These are phyloP conservation scores for Aquilaria yunnanensis DNA, from an alignment of 345 rosid genomes.

Conservation along the genomic window DNA sequence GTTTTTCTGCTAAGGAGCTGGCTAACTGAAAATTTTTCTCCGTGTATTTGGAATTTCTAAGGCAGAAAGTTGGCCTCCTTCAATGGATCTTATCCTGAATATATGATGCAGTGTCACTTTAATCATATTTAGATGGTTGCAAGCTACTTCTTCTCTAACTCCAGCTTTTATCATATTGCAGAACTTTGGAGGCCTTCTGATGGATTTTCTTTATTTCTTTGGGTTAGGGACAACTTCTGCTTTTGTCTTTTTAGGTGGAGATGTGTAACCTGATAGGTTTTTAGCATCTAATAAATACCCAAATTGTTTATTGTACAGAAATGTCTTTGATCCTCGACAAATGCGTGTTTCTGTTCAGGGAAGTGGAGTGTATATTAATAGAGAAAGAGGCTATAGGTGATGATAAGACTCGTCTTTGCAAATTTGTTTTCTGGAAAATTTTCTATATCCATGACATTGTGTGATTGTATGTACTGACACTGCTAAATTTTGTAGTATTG, in stretches of 20 bases:
- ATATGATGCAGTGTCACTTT: too few species aligned
- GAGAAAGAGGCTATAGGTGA: constrained; percentile 96
- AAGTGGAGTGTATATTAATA: constrained; percentile 75
- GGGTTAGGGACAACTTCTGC: constrained; percentile 56
- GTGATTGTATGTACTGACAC: constrained; percentile 8
- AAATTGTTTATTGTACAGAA: constrained; percentile 40
- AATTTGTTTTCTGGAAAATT: neutral
- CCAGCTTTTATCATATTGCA: constrained; percentile 33
- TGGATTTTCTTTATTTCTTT: constrained; percentile 97
- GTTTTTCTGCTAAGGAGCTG: too few species aligned
- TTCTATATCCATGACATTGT: too few species aligned
- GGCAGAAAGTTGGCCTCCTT: too few species aligned
- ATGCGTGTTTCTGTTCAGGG: constrained; percentile 96
- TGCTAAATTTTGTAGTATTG: constrained; percentile 51
- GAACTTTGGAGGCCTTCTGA: constrained; percentile 87
- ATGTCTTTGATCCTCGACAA: constrained; percentile 98
- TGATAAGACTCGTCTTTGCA: constrained; percentile 9
- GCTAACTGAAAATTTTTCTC: too few species aligned
- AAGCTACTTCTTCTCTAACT: constrained; percentile 13
- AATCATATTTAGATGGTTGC: too few species aligned
- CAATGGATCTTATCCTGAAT: too few species aligned
- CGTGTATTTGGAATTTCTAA: too few species aligned
- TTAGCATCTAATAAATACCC: neutral
- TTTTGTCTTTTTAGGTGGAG: constrained; percentile 12
- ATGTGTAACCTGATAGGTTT: neutral